These are phyloP conservation scores for Epicoccum nigrum DNA, from an alignment of 2,329 filamentous ascomycete genomes.

Conservation along the genomic window DNA sequence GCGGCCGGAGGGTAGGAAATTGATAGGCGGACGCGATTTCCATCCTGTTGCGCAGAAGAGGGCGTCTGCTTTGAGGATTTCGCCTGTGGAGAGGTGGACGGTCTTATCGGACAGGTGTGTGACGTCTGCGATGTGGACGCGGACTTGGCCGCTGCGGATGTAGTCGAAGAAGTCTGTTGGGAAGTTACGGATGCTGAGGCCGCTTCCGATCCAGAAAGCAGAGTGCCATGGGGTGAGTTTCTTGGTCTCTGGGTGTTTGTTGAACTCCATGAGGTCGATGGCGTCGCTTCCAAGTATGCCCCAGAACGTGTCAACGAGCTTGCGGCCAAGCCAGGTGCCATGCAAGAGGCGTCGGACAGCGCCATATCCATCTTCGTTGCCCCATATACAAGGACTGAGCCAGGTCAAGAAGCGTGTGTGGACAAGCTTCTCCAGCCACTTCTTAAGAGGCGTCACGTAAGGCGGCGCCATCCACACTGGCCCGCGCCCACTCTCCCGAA, in stretches of 20 bases:
- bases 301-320: constrained; percentile 64
- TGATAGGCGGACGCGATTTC: constrained; percentile 35
- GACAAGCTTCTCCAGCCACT: constrained; percentile 71
- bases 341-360: constrained; percentile 63
- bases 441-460: constrained; percentile 71
- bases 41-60: constrained; percentile 65
- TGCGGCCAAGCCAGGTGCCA: constrained; percentile 61
- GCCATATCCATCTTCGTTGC: constrained; percentile 64
- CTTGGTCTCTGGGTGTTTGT: constrained; percentile 49
- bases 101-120: constrained; percentile 54
- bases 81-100: constrained; percentile 58
- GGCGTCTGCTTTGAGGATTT: constrained; percentile 54
- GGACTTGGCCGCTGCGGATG: constrained; percentile 60
- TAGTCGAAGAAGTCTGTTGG: constrained; percentile 63
- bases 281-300: constrained; percentile 61
- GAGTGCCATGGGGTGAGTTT: constrained; percentile 52
- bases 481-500: constrained; percentile 64
- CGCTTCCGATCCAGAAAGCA: constrained; percentile 61
- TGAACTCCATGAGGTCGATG: constrained; percentile 54
- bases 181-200: constrained; percentile 67
- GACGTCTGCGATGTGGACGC: constrained; percentile 63
- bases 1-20: constrained; percentile 9
- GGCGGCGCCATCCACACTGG: constrained; percentile 65
- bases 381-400: constrained; percentile 78
- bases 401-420: constrained; percentile 72